Percentiles rank a stretch among this genome's conserved stretches.
Evolutionary conservation across 2,329 filamentous ascomycete genomes (phyloP).

Genomic region (Fusarium tuaranense): DNA sequence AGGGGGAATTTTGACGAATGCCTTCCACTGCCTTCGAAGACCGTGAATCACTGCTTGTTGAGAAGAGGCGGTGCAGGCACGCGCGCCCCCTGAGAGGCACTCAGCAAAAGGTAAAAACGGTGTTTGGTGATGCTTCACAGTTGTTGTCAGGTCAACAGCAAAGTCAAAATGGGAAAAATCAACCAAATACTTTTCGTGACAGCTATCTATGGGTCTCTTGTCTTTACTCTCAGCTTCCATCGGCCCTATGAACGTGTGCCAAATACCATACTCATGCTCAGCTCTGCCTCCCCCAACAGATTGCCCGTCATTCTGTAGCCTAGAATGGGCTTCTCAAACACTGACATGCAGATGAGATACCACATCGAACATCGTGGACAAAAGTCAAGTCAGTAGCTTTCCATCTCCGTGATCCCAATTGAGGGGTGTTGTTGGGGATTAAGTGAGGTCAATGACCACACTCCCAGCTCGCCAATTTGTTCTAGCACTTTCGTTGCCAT

Average conservation of each 20-base stretch:
- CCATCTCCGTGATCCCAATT: background rate
- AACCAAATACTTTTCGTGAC: slow-evolving; percentile 17
- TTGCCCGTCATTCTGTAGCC: background rate
- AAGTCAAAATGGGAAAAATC: background rate
- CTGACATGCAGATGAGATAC: background rate
- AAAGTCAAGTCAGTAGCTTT: background rate
- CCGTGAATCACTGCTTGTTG: slow-evolving; percentile 23
- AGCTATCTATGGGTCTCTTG: background rate
- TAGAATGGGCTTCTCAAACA: slow-evolving; percentile 9
- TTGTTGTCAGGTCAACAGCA: background rate
- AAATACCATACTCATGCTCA: slow-evolving; percentile 8
- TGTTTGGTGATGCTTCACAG: background rate
- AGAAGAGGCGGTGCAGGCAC: background rate
- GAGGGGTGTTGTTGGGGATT: background rate
- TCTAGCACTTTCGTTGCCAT: background rate
- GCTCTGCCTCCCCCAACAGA: slow-evolving; percentile 6
- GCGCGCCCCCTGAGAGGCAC: background rate
- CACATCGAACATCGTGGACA: background rate
- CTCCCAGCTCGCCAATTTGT: slow-evolving; percentile 6
- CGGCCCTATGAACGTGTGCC: background rate
- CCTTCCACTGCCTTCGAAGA: background rate
- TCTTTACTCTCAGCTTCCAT: background rate
- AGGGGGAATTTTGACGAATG: no score
- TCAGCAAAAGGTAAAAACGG: background rate
- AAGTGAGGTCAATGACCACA: slow-evolving; percentile 40